Conservation (phyloP, 1,284 basidiomycete species). For the Ceratobasidium sp. region DNA sequence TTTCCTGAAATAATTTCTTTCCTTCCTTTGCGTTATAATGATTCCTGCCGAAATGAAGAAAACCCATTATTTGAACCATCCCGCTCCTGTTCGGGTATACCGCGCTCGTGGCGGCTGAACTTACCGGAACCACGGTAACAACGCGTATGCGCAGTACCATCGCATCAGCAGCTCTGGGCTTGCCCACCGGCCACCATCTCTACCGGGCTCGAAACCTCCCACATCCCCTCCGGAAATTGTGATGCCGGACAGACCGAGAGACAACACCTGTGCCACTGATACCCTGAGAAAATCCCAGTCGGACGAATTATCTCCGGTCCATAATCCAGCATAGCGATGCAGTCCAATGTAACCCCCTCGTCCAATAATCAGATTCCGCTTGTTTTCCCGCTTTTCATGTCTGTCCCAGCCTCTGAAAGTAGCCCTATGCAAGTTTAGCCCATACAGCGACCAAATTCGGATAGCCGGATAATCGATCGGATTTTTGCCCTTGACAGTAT, state of each 20-base stretch:
- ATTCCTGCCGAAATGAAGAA: slow-evolving; percentile 14
- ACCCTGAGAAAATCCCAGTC: slow-evolving; percentile 45
- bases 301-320: slow-evolving; percentile 45
- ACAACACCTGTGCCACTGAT: slow-evolving; percentile 44
- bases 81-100: too few relatives aligned
- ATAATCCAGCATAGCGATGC: slow-evolving; percentile 45
- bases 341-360: slow-evolving; percentile 40
- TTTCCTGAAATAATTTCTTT: slow-evolving; percentile 44
- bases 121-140: slow-evolving; percentile 44
- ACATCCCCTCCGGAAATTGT: slow-evolving; percentile 44
- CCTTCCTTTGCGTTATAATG: slow-evolving; percentile 42
- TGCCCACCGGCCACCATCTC: slow-evolving; percentile 26
- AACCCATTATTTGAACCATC: background rate
- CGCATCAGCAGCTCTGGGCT: slow-evolving; percentile 44
- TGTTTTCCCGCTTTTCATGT: too few relatives aligned
- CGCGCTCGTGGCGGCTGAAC: background rate
- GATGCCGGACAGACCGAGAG: slow-evolving; percentile 43
- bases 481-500: slow-evolving; percentile 4
- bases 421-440: slow-evolving; percentile 45
- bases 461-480: slow-evolving; percentile 14
- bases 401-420: slow-evolving; percentile 43
- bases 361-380: slow-evolving; percentile 47
- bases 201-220: slow-evolving; percentile 35
- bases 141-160: slow-evolving; percentile 44
- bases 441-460: slow-evolving; percentile 42